phyloP scores from a whole-genome alignment of 2,329 filamentous ascomycete species.

The Colletotrichum sublineola region DNA sequence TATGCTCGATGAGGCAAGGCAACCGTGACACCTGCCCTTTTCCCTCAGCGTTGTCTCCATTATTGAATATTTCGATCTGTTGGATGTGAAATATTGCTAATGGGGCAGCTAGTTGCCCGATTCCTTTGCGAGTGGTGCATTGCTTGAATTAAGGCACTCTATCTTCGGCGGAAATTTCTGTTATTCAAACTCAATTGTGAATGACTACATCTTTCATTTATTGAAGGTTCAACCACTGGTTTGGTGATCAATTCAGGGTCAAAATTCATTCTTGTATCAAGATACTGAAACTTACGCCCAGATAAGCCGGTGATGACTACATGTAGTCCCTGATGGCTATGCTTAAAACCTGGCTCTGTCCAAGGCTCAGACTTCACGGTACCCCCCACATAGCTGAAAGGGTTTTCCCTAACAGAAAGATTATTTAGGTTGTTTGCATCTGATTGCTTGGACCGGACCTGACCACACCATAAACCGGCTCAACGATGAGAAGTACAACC shows the following conservation, averaged over 20 bases:
- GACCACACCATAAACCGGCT: neutral
- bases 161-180: neutral
- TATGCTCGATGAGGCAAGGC: neutral
- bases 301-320: neutral
- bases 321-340: neutral
- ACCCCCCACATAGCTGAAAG: neutral
- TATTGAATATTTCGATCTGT: rapidly evolving
- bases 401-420: neutral
- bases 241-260: neutral
- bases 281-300: neutral
- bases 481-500: neutral
- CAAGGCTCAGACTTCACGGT: constrained; percentile 7
- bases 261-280: too few species aligned
- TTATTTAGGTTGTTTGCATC: neutral
- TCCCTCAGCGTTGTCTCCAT: rapidly evolving
- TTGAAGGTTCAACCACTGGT: neutral
- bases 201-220: too few species aligned
- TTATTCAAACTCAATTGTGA: neutral
- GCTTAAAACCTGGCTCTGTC: neutral
- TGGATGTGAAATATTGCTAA: neutral
- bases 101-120: neutral
- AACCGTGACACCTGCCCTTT: neutral
- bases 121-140: too few species aligned
- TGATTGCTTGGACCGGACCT: neutral
- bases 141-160: neutral